phyloP scores from a whole-genome alignment of 2,329 filamentous ascomycete species.

The Exophiala sp. region DNA sequence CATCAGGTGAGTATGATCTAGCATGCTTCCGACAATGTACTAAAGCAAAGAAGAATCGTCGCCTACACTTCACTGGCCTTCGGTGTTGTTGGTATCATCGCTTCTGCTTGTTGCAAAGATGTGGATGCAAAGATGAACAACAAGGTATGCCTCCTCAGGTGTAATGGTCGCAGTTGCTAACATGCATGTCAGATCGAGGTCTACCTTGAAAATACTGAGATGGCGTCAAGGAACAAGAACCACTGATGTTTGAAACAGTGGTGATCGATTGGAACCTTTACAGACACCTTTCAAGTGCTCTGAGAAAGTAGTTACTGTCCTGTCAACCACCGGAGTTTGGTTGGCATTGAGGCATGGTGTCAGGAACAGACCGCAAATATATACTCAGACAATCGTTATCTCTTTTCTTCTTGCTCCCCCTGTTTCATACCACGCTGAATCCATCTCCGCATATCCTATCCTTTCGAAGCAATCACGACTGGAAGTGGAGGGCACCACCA shows the following conservation, averaged over 20 bases:
- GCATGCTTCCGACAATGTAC: background rate
- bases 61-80: slow-evolving; percentile 32
- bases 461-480: too few relatives aligned
- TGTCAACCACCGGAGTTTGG: too few relatives aligned
- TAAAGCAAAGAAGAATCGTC: slow-evolving; percentile 1
- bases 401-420: too few relatives aligned
- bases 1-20: slow-evolving; percentile 2
- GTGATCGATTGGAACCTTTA: too few relatives aligned
- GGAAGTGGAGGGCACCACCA: too few relatives aligned
- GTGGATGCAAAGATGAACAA: slow-evolving; percentile 35
- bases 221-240: slow-evolving; percentile 4
- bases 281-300: too few relatives aligned
- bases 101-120: slow-evolving; percentile 33
- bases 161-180: background rate
- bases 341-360: too few relatives aligned
- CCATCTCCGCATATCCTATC: too few relatives aligned
- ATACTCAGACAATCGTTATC: too few relatives aligned
- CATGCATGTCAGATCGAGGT: slow-evolving; percentile 24
- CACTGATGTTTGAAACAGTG: slow-evolving; percentile 1
- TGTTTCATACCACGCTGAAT: too few relatives aligned
- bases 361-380: too few relatives aligned
- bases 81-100: slow-evolving; percentile 32
- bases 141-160: slow-evolving; percentile 17
- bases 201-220: slow-evolving; percentile 11
- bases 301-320: too few relatives aligned